Percentiles rank a stretch among this genome's conserved stretches.
Conservation (phyloP, 176 grass and related monocot genomes). For the Lolium rigidum region DNA sequence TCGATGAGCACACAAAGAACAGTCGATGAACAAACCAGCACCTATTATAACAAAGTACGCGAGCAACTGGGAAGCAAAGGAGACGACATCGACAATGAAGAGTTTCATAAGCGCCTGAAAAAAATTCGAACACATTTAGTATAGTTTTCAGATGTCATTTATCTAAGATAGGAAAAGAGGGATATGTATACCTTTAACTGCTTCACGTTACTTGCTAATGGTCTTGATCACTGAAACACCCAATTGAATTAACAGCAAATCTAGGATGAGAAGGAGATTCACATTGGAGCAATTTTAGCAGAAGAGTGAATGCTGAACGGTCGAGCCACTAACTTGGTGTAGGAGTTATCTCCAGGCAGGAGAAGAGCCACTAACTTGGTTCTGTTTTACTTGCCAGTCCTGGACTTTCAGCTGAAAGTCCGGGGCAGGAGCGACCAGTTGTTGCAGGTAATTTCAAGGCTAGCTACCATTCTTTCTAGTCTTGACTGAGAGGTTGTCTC, state of each 20-base stretch:
- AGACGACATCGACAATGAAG: not conserved
- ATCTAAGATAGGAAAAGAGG: too few species aligned
- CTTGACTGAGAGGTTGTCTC: not conserved
- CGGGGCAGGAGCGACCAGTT: not conserved
- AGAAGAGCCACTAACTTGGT: not conserved
- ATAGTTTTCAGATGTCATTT: not conserved
- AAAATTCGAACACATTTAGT: not conserved
- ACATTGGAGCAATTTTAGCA: too few species aligned
- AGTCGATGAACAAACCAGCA: not conserved
- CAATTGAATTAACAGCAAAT: too few species aligned
- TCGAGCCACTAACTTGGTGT: too few species aligned
- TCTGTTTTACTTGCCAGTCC: not conserved
- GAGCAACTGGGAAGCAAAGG: not conserved
- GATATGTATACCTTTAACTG: not conserved
- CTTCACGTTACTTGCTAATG: not conserved
- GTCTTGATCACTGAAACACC: not conserved
- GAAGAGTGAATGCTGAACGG: too few species aligned
- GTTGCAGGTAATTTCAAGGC: slow-evolving; percentile 19
- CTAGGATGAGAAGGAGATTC: too few species aligned
- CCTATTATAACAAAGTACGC: not conserved
- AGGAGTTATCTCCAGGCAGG: not conserved
- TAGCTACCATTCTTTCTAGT: slow-evolving; percentile 39
- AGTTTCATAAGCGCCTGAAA: not conserved
- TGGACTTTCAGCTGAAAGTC: not conserved
- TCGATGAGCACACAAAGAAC: not conserved